Evolutionary conservation across 2,329 filamentous ascomycete genomes (phyloP), one percentile per base, ranked within the genome.

Genomic region (Podosphaera leucotricha): DNA sequence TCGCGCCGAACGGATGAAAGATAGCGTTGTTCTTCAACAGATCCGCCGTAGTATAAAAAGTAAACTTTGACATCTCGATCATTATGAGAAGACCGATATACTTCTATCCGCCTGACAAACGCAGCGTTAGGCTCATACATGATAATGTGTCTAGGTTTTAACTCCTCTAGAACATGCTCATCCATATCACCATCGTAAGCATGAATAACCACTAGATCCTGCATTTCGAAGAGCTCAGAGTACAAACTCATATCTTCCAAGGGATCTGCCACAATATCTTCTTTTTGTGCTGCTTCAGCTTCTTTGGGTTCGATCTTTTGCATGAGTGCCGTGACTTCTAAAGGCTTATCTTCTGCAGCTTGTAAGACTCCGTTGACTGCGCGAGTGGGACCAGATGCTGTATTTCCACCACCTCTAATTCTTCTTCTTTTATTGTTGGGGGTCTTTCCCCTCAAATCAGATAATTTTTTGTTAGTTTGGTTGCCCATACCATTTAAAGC

Each of bases 101-200:
- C 86, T 59, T 98, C 90, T 18, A 98, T 80, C 33, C 87, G 71
- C 13, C 90, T 76, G 55, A 95, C 93, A 59, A 98, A 98, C 2
- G 87, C 77, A 2, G 87, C 76, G 51, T 95, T 85, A 1, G 90
- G 87, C 58, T 95, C 90, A 60, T 94, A 98, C 90, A 98, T 95
- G 63, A 98, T 80, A 47, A 98, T 84, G 60, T 94, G 94, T 47
- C 82, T 77, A 28, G 90, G 90, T 55, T 82, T 85, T 46, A 90
- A 70, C 61, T 98, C 90, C 59, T 98, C 87, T 1, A 98, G 70
- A n/a, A 95, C 71, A 58, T 92, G 83, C 57, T 95, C 90, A 59
- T 98, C 90, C 64, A 87, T 80, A 57, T 95, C 90, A 10, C 86
- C 86, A 47, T 93, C 85, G 58, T 93, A 98, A 1, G 90, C 80